Base-by-base conservation (phyloP, 306 rosid species). In the Spatholobus suberectus region DNA sequence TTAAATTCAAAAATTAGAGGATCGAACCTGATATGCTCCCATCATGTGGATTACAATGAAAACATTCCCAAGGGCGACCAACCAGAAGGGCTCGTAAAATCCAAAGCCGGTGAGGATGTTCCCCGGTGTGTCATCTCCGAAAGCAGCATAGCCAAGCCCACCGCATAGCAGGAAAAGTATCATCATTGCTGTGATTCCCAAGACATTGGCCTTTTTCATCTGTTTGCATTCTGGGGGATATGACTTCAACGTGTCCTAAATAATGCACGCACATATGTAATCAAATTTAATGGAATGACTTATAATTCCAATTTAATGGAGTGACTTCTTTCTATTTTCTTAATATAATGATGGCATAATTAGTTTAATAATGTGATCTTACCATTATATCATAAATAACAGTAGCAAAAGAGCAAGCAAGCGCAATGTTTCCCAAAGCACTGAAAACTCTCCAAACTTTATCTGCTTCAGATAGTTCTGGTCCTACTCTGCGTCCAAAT, bases 401-500 rank as follows among this genome's bases (percentile, higher is more conserved):
- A 6, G 80, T 78, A 49, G 93, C 85, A 73, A 77, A 92, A 23
- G 89, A 77, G 82, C 87, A 88, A 75, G 97, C 92, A 86, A 92
- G 88, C 5, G 97, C 97, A 47, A 92, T 90, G 69, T 89, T 91
- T 49, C 97, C 97, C 44, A 85, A 43, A 46, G 95, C 95, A 69
- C 88, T 85, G 43, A 91, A 87, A 83, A 81, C 80, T 17, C 58
- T 89, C 94, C 95, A 91, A 24, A 87, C 2, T 84, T 89, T 92
- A 11, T 90, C 93, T 11, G 67, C 27, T 38, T 20, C 47, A 7
- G 94, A 82, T 35, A 81, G 10, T 1, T 27, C 86, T 17, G 81
- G 75, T 8, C 86, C 94, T 6, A 79, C n/a, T 78, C 27, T 54
- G 8, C 6, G 68, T 55, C 91, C 94, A 9, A 26, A 68, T 35